Conservation (phyloP, 164 flowering plant species). For the Saururus chinensis region DNA sequence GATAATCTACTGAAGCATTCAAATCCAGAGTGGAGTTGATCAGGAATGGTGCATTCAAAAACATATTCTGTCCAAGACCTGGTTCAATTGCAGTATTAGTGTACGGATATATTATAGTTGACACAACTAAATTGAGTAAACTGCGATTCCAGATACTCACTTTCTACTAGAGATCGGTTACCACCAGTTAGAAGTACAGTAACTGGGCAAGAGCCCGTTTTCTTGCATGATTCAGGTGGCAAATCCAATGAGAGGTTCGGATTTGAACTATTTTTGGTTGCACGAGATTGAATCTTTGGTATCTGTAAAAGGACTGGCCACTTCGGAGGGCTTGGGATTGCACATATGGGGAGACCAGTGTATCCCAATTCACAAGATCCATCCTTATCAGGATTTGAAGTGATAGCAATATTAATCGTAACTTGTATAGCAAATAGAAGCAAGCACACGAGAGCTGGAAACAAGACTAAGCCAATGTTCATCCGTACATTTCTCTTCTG, state of each 20-base stretch:
- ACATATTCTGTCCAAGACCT: constrained; percentile 52
- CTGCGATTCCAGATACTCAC: not conserved
- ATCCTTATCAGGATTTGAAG: constrained; percentile 32
- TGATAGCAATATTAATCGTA: constrained; percentile 35
- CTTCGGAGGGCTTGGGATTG: constrained; percentile 53
- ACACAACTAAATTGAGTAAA: too few relatives aligned
- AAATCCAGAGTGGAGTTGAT: constrained; percentile 41
- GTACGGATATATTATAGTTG: not conserved
- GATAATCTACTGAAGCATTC: constrained; percentile 9
- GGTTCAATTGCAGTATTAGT: constrained; percentile 1
- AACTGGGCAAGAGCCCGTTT: constrained; percentile 65
- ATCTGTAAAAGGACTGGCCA: constrained; percentile 86
- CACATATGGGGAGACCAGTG: constrained; percentile 20
- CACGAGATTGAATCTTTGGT: constrained; percentile 59
- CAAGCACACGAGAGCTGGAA: constrained; percentile 50
- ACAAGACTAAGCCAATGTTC: constrained; percentile 40
- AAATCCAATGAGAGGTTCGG: constrained; percentile 32
- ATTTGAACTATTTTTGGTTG: constrained; percentile 32
- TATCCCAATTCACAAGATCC: constrained; percentile 39
- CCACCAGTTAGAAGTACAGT: constrained; percentile 71
- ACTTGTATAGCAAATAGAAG: constrained; percentile 36
- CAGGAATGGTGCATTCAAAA: constrained; percentile 24
- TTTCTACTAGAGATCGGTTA: constrained; percentile 7
- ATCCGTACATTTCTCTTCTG: constrained; percentile 55
- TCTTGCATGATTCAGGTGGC: constrained; percentile 61